Percentiles rank a stretch among this genome's conserved stretches.
phyloP scores from a whole-genome alignment of 2,329 filamentous ascomycete genomes.

The Xylariaceae sp. region DNA sequence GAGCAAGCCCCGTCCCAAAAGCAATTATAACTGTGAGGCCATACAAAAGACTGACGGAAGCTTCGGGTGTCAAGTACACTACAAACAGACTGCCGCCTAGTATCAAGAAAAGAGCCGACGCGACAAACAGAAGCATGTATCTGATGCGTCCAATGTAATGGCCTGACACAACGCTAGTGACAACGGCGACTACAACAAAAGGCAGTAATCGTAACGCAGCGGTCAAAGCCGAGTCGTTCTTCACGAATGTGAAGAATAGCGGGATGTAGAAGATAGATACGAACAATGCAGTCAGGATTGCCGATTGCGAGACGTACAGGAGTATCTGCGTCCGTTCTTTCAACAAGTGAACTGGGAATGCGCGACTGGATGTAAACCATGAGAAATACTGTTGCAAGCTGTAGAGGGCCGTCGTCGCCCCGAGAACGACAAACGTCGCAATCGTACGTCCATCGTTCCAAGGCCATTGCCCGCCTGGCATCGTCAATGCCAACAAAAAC shows the following conservation, averaged over 20 bases:
- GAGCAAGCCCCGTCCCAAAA: conserved; percentile 27
- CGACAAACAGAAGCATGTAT: conserved; percentile 35
- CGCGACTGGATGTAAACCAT: conserved; percentile 38
- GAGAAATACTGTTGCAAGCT: conserved; percentile 41
- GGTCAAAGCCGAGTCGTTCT: conserved; percentile 37
- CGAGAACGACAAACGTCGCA: conserved; percentile 43
- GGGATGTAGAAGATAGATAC: conserved; percentile 48
- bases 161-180: conserved; percentile 31
- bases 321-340: conserved; percentile 36
- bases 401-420: conserved; percentile 39
- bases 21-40: conserved; percentile 35
- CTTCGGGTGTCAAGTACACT: conserved; percentile 22
- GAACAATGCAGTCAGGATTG: conserved; percentile 32
- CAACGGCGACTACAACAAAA: conserved; percentile 29
- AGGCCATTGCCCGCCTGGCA: conserved; percentile 45
- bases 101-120: conserved; percentile 30
- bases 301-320: conserved; percentile 38
- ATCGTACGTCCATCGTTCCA: conserved; percentile 48
- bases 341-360: conserved; percentile 47
- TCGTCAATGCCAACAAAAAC: conserved; percentile 45
- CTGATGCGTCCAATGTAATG: conserved; percentile 34
- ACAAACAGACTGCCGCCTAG: conserved; percentile 28
- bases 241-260: conserved; percentile 49
- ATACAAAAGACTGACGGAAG: conserved; percentile 28
- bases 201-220: conserved; percentile 42